Evolutionary conservation across 176 grass and related monocot genomes (phyloP), one percentile per base, ranked within the genome.

Genomic region (Elymus sibiricus): DNA sequence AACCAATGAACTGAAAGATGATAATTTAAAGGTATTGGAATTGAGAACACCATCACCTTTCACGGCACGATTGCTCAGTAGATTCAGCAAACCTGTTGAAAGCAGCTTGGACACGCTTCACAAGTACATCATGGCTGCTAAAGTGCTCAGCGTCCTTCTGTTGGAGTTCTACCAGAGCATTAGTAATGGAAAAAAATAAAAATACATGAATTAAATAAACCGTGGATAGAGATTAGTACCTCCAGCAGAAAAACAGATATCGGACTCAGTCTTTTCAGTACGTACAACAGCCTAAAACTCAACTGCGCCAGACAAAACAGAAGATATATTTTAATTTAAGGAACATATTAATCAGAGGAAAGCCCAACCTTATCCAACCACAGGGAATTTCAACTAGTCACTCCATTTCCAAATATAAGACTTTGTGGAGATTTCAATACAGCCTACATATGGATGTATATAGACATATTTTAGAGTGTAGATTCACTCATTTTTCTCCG

Each of bases 61-160:
- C 93, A 76, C 74, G 88, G 47, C 91, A 98, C 77, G 93, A 79
- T 69, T 89, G 87, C 55, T 98, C 95, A 76, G 95, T 98, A 29
- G 84, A 90, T 88, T 98, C n/a, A 84, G 90, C 89, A 90, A 98
- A 98, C 81, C 84, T 92, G 62, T 76, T 87, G 27, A 95, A 98
- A 74, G 91, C 95, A 37, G 51, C 70, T 64, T 92, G 88, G 25
- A 94, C 93, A 79, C 93, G 93, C 74, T 90, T 94, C 63, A 95
- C 74, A 92, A 94, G 91, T 77, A 98, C 82, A 82, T 92, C 92
- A 87, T 98, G 93, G 42, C 96, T 87, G 65, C 90, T 95, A 75
- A 95, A 91, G 88, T 79, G 76, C 27, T 92, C 96, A 55, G 86
- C 91, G 55, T 95, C 96, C 91, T 95, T 98, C 96, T 98, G 93